phyloP scores from a whole-genome alignment of 2,329 filamentous ascomycete genomes.

The Ophiognomonia clavigignenti-juglandacearum region DNA sequence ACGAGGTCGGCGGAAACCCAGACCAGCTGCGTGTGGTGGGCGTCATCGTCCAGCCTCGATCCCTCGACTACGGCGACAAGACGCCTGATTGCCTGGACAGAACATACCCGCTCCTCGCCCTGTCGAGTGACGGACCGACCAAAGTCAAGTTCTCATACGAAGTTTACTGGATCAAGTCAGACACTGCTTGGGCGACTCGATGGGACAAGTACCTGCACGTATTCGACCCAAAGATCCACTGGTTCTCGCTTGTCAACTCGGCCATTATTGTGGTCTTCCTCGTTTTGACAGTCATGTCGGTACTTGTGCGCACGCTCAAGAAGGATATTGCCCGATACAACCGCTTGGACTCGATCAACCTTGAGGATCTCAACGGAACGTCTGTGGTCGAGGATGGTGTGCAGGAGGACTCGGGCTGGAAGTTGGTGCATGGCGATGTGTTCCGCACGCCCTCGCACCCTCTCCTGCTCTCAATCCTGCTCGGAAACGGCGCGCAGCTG shows the following conservation, averaged over 20 bases:
- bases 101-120: conserved; percentile 50
- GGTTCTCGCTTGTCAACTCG: conserved; percentile 97
- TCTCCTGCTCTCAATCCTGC: conserved; percentile 77
- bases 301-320: conserved; percentile 78
- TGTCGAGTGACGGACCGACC: conserved; percentile 54
- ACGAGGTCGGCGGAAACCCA: conserved; percentile 63
- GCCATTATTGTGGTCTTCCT: conserved; percentile 92
- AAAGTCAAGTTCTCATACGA: conserved; percentile 85
- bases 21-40: conserved; percentile 84
- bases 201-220: conserved; percentile 99
- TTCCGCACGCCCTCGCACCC: conserved; percentile 84
- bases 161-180: conserved; percentile 79
- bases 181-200: conserved; percentile 88
- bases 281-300: conserved; percentile 86
- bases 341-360: conserved; percentile 80
- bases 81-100: conserved; percentile 59
- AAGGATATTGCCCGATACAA: conserved; percentile 98
- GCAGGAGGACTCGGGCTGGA: conserved; percentile 98
- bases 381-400: conserved; percentile 83
- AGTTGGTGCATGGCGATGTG: conserved; percentile 94
- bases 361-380: conserved; percentile 82
- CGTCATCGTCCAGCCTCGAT: conserved; percentile 80
- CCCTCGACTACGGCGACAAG: conserved; percentile 54
- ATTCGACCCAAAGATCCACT: conserved; percentile 96
- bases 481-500: conserved; percentile 91